Percentiles rank a stretch among this genome's conserved stretches.
Conservation (phyloP, 164 flowering plant species). For the Pachysandra terminalis region DNA sequence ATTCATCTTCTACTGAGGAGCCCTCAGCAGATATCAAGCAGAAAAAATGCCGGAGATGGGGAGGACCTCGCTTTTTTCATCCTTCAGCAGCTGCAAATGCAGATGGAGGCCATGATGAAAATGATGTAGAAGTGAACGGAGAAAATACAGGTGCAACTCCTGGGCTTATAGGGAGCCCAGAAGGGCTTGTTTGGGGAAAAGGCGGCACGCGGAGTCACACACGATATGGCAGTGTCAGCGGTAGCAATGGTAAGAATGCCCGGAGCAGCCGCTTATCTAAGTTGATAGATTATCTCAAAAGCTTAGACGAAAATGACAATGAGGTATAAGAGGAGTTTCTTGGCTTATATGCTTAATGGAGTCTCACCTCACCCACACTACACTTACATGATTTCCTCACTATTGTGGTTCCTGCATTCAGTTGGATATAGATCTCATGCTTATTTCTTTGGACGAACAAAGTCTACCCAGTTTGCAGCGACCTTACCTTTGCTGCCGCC, state of each 20-base stretch:
- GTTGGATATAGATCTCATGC: constrained; percentile 61
- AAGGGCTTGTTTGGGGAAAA: constrained; percentile 79
- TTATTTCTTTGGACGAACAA: constrained; percentile 56
- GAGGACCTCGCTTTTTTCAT: constrained; percentile 34
- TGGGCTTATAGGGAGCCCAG: constrained; percentile 48
- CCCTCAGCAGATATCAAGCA: constrained; percentile 41
- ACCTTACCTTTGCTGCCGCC: constrained; percentile 74
- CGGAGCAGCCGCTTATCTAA: constrained; percentile 45
- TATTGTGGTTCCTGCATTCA: constrained; percentile 25
- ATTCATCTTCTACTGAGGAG: constrained; percentile 80
- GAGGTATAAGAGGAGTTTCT: constrained; percentile 22
- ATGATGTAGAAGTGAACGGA: constrained; percentile 49
- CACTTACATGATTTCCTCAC: constrained; percentile 2
- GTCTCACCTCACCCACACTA: background rate
- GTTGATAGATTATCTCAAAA: constrained; percentile 52
- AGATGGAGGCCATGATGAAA: constrained; percentile 47
- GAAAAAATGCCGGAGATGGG: constrained; percentile 54
- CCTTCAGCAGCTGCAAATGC: constrained; percentile 38
- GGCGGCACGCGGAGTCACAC: constrained; percentile 78
- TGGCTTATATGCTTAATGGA: constrained; percentile 1
- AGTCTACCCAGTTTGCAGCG: constrained; percentile 49
- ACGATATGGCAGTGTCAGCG: constrained; percentile 49
- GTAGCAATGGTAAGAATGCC: constrained; percentile 39
- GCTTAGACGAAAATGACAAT: constrained; percentile 40
- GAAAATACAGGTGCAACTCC: constrained; percentile 50